phyloP scores from a whole-genome alignment of 139 green algal genomes.

The Dunaliella sp. region DNA sequence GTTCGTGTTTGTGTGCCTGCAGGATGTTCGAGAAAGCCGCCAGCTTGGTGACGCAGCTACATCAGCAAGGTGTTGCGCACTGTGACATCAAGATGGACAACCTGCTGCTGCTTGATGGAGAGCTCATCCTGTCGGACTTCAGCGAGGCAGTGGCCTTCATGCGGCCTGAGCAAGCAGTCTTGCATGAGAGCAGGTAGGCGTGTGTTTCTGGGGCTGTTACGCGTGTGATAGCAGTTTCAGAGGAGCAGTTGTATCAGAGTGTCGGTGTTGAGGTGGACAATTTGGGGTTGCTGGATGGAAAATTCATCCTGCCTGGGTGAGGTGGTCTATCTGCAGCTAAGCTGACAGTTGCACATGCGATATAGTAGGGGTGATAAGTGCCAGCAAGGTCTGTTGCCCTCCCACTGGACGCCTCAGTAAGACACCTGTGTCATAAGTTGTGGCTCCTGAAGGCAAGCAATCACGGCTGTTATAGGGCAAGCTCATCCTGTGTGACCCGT shows the following conservation, averaged over 20 bases:
- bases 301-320: too few species aligned
- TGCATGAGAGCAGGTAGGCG: conserved; percentile 10
- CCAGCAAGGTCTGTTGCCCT: too few species aligned
- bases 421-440: too few species aligned
- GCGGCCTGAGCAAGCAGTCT: neutral
- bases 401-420: too few species aligned
- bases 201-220: neutral
- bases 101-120: conserved; percentile 23
- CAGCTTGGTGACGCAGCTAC: conserved; percentile 26
- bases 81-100: conserved; percentile 36
- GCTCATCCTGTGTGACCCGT: too few species aligned
- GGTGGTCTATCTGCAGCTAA: too few species aligned
- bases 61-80: conserved; percentile 33
- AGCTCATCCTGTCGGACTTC: conserved; percentile 29
- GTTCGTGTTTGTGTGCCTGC: too few species aligned
- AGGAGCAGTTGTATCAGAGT: neutral
- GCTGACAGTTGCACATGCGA: too few species aligned
- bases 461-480: too few species aligned
- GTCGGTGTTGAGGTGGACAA: neutral
- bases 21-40: conserved; percentile 28
- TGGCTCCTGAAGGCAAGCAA: too few species aligned
- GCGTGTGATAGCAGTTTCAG: neutral
- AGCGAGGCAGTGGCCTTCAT: conserved; percentile 15
- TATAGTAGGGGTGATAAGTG: too few species aligned
- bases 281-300: too few species aligned